These are phyloP conservation scores for Hygrocybe coccinea DNA, from an alignment of 768 basidiomycete genomes.

Conservation along the genomic window DNA sequence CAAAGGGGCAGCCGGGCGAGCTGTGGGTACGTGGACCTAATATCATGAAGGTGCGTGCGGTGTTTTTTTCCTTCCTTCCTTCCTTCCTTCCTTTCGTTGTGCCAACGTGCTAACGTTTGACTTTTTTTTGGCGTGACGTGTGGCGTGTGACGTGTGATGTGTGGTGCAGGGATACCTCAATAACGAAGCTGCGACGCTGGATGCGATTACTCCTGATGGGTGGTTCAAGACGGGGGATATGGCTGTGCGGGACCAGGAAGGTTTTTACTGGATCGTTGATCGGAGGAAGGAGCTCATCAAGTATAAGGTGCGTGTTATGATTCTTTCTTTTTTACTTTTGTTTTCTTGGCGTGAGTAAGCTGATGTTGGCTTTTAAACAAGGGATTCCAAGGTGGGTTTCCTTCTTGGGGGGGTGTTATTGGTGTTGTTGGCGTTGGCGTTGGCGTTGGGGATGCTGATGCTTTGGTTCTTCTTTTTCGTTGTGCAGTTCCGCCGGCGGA, in stretches of 20 bases:
- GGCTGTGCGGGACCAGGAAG: conserved; percentile 58
- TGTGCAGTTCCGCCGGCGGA: conserved; percentile 77
- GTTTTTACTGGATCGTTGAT: conserved; percentile 72
- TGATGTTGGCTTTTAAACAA: too few species aligned
- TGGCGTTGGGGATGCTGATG: neutral
- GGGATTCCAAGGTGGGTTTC: conserved; percentile 74
- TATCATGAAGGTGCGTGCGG: conserved; percentile 63
- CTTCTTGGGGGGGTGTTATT: too few species aligned
- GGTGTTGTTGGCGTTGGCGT: too few species aligned
- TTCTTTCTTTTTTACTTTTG: neutral
- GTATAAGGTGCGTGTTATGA: conserved; percentile 48
- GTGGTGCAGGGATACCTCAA: conserved; percentile 82
- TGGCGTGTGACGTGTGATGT: too few species aligned
- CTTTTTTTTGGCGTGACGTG: too few species aligned
- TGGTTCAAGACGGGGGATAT: conserved; percentile 94
- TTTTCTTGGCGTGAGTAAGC: too few species aligned
- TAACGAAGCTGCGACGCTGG: conserved; percentile 63
- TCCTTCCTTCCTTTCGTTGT: too few species aligned
- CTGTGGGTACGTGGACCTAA: conserved; percentile 75
- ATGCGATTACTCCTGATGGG: conserved; percentile 62
- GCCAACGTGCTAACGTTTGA: too few species aligned
- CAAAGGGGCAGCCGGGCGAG: conserved; percentile 63
- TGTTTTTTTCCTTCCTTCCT: neutral
- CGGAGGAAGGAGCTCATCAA: conserved; percentile 72
- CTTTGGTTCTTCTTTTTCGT: neutral